phyloP scores from a whole-genome alignment of 225 moss, liverwort and hornwort genomes.

The Lunularia cruciata region DNA sequence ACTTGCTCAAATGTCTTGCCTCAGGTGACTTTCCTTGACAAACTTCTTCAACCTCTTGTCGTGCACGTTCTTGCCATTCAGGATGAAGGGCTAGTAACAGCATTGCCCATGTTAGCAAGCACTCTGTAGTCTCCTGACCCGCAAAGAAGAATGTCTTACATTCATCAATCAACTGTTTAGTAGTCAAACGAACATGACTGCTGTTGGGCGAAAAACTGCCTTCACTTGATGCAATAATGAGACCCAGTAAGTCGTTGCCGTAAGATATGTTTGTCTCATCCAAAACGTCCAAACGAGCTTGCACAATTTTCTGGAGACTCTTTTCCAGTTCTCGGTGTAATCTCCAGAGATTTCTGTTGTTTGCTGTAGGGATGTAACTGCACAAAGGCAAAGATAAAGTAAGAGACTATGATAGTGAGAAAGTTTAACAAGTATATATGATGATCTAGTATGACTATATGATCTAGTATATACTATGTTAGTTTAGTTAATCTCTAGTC shows the following conservation, averaged over 20 bases:
- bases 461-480: too few species aligned
- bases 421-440: too few species aligned
- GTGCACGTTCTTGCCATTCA: slow-evolving; percentile 31
- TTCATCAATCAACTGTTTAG: slow-evolving; percentile 27
- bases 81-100: slow-evolving; percentile 24
- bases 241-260: slow-evolving; percentile 23
- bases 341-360: slow-evolving; percentile 28
- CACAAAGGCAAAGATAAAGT: neutral
- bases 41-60: slow-evolving; percentile 24
- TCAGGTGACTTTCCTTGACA: slow-evolving; percentile 6
- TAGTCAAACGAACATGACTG: slow-evolving; percentile 4
- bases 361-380: slow-evolving; percentile 19
- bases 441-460: too few species aligned
- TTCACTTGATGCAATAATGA: slow-evolving; percentile 14
- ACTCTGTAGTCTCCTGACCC: slow-evolving; percentile 28
- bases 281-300: slow-evolving; percentile 15
- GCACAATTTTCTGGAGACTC: slow-evolving; percentile 18
- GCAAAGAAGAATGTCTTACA: slow-evolving; percentile 32
- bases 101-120: slow-evolving; percentile 26
- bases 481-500: too few species aligned
- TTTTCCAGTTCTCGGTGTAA: slow-evolving; percentile 17
- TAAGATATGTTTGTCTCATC: neutral
- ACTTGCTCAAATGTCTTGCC: slow-evolving; percentile 11
- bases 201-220: slow-evolving; percentile 4
- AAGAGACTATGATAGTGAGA: too few species aligned